A percentile compares a stretch with the other conserved stretches of the same genome.
These are phyloP conservation scores for Schizochytrium sp. DNA, from an alignment of 108 stramenopile genomes.

Conservation along the genomic window DNA sequence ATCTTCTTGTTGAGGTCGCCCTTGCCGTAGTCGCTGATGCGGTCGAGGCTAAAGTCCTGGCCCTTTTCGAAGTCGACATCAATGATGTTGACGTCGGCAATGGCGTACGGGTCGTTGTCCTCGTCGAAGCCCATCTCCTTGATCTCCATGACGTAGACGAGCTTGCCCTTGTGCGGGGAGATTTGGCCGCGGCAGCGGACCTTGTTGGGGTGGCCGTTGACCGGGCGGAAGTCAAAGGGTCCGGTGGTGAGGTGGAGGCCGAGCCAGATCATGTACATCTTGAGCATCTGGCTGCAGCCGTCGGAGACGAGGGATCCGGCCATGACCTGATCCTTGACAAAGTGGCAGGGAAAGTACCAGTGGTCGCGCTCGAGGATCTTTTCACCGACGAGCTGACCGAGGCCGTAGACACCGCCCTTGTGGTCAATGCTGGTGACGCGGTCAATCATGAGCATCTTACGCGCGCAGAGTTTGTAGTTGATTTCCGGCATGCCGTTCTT, in stretches of 20 bases:
- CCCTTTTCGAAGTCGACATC: background rate
- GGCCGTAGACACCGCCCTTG: background rate
- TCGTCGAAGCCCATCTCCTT: background rate
- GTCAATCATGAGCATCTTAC: background rate
- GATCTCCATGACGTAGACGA: slow-evolving; percentile 9
- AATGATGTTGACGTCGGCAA: background rate
- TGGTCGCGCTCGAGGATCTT: slow-evolving; percentile 8
- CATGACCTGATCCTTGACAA: background rate
- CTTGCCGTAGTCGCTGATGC: background rate
- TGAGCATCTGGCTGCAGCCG: background rate
- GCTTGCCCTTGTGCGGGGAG: slow-evolving; percentile 4
- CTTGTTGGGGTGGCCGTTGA: slow-evolving; percentile 2
- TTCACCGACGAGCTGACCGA: background rate
- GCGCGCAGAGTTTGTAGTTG: slow-evolving; percentile 3
- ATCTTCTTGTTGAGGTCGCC: background rate
- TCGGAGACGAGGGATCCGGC: background rate
- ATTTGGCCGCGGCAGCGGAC: background rate
- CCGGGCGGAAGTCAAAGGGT: background rate
- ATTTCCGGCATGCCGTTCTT: background rate
- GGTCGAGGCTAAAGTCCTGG: background rate
- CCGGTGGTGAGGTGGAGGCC: background rate
- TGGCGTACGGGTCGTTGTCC: background rate
- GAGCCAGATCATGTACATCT: slow-evolving; percentile 4
- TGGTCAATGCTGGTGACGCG: background rate
- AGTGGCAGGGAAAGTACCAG: background rate